These are phyloP conservation scores for Sporothrix brunneoviolacea DNA, from an alignment of 2,329 filamentous ascomycete species.

Conservation along the genomic window DNA sequence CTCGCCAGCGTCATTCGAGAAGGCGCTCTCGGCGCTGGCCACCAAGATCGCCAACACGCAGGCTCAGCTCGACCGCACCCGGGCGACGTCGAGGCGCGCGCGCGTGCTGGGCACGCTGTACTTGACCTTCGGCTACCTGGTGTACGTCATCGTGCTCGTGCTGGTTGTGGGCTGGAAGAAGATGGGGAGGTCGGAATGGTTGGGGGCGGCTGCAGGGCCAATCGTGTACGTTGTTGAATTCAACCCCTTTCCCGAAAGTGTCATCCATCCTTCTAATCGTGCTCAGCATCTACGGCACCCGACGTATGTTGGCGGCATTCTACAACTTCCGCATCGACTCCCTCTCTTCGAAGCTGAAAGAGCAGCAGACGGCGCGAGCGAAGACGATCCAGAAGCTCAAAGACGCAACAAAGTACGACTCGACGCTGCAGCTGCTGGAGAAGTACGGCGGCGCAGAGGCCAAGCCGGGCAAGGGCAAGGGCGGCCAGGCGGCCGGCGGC, in stretches of 20 bases:
- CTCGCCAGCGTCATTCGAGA: constrained; percentile 90
- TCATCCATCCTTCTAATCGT: not conserved
- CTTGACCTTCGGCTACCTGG: constrained; percentile 80
- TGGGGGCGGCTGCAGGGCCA: constrained; percentile 70
- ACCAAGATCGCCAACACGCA: constrained; percentile 73
- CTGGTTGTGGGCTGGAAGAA: constrained; percentile 80
- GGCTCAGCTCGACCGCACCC: constrained; percentile 64
- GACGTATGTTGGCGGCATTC: constrained; percentile 58
- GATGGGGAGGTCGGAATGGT: constrained; percentile 71
- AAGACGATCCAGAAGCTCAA: constrained; percentile 92
- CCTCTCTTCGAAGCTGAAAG: constrained; percentile 62
- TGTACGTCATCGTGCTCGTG: constrained; percentile 73
- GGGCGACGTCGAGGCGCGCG: constrained; percentile 66
- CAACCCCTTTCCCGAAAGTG: no score
- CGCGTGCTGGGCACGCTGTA: constrained; percentile 89
- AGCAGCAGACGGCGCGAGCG: constrained; percentile 69
- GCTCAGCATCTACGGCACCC: constrained; percentile 68
- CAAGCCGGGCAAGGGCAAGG: constrained; percentile 30
- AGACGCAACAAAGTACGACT: constrained; percentile 90
- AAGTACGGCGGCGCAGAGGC: constrained; percentile 75
- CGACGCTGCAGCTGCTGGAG: constrained; percentile 83
- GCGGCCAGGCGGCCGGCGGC: constrained; percentile 11
- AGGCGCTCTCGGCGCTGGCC: constrained; percentile 74
- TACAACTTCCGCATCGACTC: constrained; percentile 76
- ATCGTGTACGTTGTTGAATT: constrained; percentile 56